These are phyloP conservation scores for Zygosaccharomyces bailii DNA, from an alignment of 805 yeast species.

Conservation along the genomic window DNA sequence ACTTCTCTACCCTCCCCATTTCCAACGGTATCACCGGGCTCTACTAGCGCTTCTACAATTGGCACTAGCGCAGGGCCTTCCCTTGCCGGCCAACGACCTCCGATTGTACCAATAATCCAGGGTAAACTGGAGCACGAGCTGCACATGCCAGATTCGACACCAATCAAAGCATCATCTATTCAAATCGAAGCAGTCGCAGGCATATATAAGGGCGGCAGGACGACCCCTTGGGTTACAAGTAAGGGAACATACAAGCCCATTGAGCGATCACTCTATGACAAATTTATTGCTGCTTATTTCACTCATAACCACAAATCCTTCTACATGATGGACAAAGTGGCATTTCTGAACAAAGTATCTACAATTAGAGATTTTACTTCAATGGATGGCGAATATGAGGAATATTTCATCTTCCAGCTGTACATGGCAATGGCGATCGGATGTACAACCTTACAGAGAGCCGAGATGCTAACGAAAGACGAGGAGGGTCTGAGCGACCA, in stretches of 20 bases:
- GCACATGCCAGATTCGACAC: constrained; percentile 24
- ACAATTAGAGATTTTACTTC: constrained; percentile 34
- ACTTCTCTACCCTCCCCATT: neutral
- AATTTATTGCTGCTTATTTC: constrained; percentile 44
- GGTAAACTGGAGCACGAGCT: constrained; percentile 14
- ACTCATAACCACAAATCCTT: constrained; percentile 44
- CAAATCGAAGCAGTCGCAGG: constrained; percentile 34
- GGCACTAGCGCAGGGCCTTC: neutral
- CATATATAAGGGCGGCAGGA: constrained; percentile 32
- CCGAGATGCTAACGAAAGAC: constrained; percentile 37
- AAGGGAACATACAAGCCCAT: constrained; percentile 30
- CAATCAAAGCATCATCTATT: constrained; percentile 29
- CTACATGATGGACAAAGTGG: constrained; percentile 43
- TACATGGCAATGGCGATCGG: constrained; percentile 55
- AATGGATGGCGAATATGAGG: constrained; percentile 26
- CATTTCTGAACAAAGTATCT: constrained; percentile 36
- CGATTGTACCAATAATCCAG: constrained; percentile 4
- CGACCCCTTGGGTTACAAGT: constrained; percentile 27
- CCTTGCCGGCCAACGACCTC: too few relatives aligned
- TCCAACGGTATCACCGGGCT: neutral
- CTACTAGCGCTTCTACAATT: neutral
- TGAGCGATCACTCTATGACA: constrained; percentile 35
- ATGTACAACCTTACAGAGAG: constrained; percentile 46
- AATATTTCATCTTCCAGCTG: constrained; percentile 41
- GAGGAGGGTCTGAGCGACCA: constrained; percentile 40